Conservation (phyloP, 1,139 yeast genomes). For the Williopsis jadinii region DNA sequence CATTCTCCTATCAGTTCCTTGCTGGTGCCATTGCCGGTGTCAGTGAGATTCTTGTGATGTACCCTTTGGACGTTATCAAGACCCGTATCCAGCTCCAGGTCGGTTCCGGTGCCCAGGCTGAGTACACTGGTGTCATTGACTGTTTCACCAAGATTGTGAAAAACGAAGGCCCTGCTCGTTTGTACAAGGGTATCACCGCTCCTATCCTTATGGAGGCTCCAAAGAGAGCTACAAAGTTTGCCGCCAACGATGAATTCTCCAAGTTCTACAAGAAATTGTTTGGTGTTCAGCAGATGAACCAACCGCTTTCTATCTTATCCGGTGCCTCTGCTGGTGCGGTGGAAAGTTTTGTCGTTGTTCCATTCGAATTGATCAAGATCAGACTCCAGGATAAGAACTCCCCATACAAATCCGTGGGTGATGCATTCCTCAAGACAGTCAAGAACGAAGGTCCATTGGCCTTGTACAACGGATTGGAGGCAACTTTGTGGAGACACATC, state of each 20-base stretch:
- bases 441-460: slow-evolving; percentile 74
- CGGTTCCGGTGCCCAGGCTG: slow-evolving; percentile 36
- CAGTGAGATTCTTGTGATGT: slow-evolving; percentile 95
- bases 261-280: slow-evolving; percentile 69
- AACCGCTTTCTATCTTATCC: slow-evolving; percentile 78
- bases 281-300: slow-evolving; percentile 66
- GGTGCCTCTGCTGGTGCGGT: slow-evolving; percentile 99
- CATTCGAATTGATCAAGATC: slow-evolving; percentile 82
- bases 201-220: slow-evolving; percentile 99
- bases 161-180: slow-evolving; percentile 76
- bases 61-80: slow-evolving; percentile 96
- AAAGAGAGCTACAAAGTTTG: slow-evolving; percentile 94
- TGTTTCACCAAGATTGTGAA: slow-evolving; percentile 76
- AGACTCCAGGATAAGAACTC: slow-evolving; percentile 86
- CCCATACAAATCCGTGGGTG: slow-evolving; percentile 78
- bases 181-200: slow-evolving; percentile 90
- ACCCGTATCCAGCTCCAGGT: slow-evolving; percentile 92
- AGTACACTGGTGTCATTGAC: slow-evolving; percentile 78
- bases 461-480: slow-evolving; percentile 90
- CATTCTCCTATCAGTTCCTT: slow-evolving; percentile 83
- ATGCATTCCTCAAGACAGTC: slow-evolving; percentile 69
- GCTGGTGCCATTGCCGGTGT: slow-evolving; percentile 98
- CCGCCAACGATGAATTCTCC: slow-evolving; percentile 97
- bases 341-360: slow-evolving; percentile 93
- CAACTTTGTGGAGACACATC: slow-evolving; percentile 95